Conservation (phyloP, 2,329 filamentous ascomycete species). For the Verticillium nonalfalfae region DNA sequence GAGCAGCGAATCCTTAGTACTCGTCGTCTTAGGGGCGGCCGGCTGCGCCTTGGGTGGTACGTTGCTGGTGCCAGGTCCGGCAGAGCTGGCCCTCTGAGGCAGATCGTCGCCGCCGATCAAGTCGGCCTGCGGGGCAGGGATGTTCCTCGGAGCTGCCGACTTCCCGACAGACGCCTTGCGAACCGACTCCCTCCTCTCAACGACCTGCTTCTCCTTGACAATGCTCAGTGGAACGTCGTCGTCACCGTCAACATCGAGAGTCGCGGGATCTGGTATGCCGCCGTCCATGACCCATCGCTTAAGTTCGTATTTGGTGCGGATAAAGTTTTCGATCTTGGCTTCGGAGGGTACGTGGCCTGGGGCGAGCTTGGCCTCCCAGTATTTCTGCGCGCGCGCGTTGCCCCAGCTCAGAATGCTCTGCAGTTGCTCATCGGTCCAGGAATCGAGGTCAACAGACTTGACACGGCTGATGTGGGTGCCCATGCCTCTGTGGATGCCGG, state of each 20-base stretch:
- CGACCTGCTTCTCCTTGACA: constrained; percentile 60
- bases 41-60: constrained; percentile 56
- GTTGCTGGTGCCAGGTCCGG: constrained; percentile 56
- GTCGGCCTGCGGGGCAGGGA: constrained; percentile 55
- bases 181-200: constrained; percentile 52
- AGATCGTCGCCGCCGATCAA: constrained; percentile 76
- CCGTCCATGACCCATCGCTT: constrained; percentile 99
- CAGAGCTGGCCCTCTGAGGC: constrained; percentile 64
- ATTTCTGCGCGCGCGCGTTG: constrained; percentile 94
- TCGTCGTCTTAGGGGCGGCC: constrained; percentile 62
- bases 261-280: constrained; percentile 84
- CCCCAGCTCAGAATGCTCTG: constrained; percentile 94
- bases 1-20: constrained; percentile 80
- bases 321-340: constrained; percentile 99
- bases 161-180: constrained; percentile 54
- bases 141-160: constrained; percentile 19
- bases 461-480: constrained; percentile 97
- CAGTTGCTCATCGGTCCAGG: constrained; percentile 97
- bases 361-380: constrained; percentile 95
- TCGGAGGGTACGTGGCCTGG: constrained; percentile 89
- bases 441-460: constrained; percentile 95
- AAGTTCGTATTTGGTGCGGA: constrained; percentile 96
- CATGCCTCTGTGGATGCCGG: constrained; percentile 97
- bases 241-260: constrained; percentile 75
- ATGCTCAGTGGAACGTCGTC: constrained; percentile 67